phyloP scores from a whole-genome alignment of 345 rosid species.

The Gossypium arboreum region DNA sequence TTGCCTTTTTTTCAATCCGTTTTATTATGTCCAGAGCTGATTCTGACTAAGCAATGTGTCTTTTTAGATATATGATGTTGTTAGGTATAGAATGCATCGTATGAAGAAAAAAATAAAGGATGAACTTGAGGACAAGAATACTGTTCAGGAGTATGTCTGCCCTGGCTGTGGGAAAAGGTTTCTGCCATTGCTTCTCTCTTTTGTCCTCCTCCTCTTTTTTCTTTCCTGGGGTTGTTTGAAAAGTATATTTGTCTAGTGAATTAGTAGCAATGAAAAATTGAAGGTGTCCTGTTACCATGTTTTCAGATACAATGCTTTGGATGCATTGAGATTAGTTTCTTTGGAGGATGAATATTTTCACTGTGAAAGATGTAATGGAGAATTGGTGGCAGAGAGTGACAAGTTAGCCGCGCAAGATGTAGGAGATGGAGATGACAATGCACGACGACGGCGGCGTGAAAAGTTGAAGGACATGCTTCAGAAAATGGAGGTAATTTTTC shows the following conservation, averaged over 20 bases:
- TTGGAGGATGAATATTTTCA: conserved; percentile 71
- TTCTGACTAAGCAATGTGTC: conserved; percentile 17
- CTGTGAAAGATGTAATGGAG: conserved; percentile 88
- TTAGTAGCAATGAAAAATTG: conserved; percentile 2
- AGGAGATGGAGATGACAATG: conserved; percentile 91
- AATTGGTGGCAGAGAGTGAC: conserved; percentile 87
- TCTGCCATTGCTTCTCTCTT: conserved; percentile 16
- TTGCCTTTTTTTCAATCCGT: conserved; percentile 10
- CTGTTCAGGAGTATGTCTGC: conserved; percentile 86
- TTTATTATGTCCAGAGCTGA: background rate
- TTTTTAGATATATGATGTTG: conserved; percentile 74
- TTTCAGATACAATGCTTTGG: conserved; percentile 78
- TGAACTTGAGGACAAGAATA: conserved; percentile 79
- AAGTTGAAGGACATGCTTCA: conserved; percentile 74
- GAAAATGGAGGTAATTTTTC: conserved; percentile 57
- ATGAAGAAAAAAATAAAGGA: conserved; percentile 78
- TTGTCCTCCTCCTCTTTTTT: background rate
- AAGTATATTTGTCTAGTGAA: background rate
- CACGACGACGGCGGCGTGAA: conserved; percentile 72
- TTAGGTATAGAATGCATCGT: conserved; percentile 66
- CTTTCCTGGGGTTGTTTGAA: background rate
- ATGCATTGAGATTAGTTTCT: conserved; percentile 66
- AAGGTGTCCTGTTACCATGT: conserved; percentile 18
- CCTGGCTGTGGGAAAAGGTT: conserved; percentile 86
- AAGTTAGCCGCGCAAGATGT: conserved; percentile 77